phyloP scores from a whole-genome alignment of 768 basidiomycete species.

The Suillus decipiens region DNA sequence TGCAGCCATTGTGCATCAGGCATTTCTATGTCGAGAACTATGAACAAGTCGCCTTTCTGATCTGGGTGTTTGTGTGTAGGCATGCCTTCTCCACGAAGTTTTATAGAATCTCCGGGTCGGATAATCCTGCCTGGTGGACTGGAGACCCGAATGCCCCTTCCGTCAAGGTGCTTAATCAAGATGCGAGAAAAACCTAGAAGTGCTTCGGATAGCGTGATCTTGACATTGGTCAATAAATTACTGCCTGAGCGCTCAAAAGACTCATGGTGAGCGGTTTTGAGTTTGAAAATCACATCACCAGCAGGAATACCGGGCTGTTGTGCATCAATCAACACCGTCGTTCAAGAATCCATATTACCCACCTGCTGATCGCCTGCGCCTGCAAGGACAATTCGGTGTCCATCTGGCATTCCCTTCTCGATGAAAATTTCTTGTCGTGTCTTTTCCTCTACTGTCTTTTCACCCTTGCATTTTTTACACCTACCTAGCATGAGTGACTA shows the following conservation, averaged over 20 bases:
- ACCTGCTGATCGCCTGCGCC: constrained; percentile 94
- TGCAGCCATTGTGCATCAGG: constrained; percentile 77
- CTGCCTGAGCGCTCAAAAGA: constrained; percentile 84
- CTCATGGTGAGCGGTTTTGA: constrained; percentile 67
- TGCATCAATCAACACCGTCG: not conserved
- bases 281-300: constrained; percentile 87
- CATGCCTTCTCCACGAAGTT: constrained; percentile 88
- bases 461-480: constrained; percentile 95
- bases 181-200: constrained; percentile 94
- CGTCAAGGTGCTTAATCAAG: constrained; percentile 89
- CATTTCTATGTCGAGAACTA: constrained; percentile 88
- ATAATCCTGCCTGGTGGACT: constrained; percentile 78
- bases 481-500: constrained; percentile 40
- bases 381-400: constrained; percentile 82
- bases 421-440: constrained; percentile 85
- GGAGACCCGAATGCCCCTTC: constrained; percentile 80
- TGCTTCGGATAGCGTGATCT: constrained; percentile 91
- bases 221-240: constrained; percentile 77
- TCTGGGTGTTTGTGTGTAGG: constrained; percentile 67
- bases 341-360: constrained; percentile 15
- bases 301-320: constrained; percentile 79
- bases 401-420: constrained; percentile 84
- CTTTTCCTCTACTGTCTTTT: constrained; percentile 82
- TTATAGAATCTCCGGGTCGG: constrained; percentile 70
- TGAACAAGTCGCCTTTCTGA: constrained; percentile 77